These are phyloP conservation scores for Penicillium corylophilum DNA, from an alignment of 2,329 filamentous ascomycete species.

Conservation along the genomic window DNA sequence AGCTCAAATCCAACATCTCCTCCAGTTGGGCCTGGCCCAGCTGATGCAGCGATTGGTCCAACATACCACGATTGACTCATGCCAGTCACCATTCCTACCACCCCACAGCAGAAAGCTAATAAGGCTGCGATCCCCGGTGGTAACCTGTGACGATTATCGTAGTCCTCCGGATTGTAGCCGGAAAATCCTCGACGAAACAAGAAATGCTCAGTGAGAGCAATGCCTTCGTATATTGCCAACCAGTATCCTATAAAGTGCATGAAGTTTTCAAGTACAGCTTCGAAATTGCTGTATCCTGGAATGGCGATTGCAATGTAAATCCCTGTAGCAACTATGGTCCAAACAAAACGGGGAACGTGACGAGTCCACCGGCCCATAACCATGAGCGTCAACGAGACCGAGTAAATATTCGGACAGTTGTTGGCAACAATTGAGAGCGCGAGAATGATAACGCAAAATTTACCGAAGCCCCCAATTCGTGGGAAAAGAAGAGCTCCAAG, in stretches of 20 bases:
- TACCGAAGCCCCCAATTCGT: conserved; percentile 62
- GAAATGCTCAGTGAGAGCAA: conserved; percentile 65
- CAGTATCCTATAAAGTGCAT: conserved; percentile 69
- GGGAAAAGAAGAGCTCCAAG: conserved; percentile 63
- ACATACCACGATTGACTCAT: conserved; percentile 70
- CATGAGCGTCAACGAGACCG: conserved; percentile 64
- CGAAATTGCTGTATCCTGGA: conserved; percentile 65
- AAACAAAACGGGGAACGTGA: conserved; percentile 64
- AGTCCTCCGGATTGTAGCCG: conserved; percentile 59
- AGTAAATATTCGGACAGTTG: conserved; percentile 72
- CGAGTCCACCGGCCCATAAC: conserved; percentile 60
- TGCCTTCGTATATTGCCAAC: conserved; percentile 69
- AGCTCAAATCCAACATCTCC: conserved; percentile 66
- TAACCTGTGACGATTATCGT: conserved; percentile 57
- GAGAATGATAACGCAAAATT: conserved; percentile 67
- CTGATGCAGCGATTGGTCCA: conserved; percentile 63
- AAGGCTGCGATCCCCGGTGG: conserved; percentile 65
- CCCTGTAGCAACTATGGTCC: conserved; percentile 60
- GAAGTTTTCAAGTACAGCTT: conserved; percentile 65
- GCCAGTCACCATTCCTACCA: conserved; percentile 65
- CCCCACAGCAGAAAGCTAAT: conserved; percentile 61
- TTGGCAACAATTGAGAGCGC: conserved; percentile 66
- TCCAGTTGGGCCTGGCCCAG: conserved; percentile 47
- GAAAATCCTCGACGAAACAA: conserved; percentile 62
- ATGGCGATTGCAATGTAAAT: conserved; percentile 70